phyloP scores from a whole-genome alignment of 345 rosid species.

The Citrus medica region DNA sequence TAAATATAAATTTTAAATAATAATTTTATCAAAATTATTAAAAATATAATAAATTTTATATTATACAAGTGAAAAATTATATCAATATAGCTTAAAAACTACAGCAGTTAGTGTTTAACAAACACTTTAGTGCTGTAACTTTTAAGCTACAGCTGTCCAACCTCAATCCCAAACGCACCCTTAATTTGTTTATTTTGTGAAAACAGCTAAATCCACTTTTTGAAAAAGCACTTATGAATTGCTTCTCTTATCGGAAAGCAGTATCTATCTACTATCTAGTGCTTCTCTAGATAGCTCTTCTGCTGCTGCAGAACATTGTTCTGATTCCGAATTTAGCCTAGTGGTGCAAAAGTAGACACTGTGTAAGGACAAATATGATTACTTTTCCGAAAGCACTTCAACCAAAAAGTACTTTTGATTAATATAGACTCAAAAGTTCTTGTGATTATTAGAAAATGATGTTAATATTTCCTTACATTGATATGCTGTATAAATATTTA shows the following conservation, averaged over 20 bases:
- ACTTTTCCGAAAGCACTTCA: background rate
- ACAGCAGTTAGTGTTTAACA: too few relatives aligned
- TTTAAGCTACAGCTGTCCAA: too few relatives aligned
- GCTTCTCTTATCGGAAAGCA: background rate
- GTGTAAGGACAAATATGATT: background rate
- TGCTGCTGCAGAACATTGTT: background rate
- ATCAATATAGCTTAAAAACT: too few relatives aligned
- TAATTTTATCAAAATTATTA: too few relatives aligned
- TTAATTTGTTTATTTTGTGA: background rate
- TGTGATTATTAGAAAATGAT: background rate
- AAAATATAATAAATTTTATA: too few relatives aligned
- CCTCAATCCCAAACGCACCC: too few relatives aligned
- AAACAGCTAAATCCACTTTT: background rate
- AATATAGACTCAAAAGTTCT: background rate
- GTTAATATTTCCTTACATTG: background rate
- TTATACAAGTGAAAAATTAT: too few relatives aligned
- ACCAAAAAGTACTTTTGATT: background rate
- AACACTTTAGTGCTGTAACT: too few relatives aligned
- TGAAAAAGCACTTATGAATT: background rate
- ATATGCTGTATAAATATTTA: too few relatives aligned
- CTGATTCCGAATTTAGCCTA: too few relatives aligned
- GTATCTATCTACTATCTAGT: background rate
- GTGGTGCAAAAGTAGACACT: background rate
- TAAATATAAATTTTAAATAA: too few relatives aligned
- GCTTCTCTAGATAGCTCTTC: background rate